These are phyloP conservation scores for Diplocarpon mali DNA, from an alignment of 2,329 filamentous ascomycete genomes.

Conservation along the genomic window DNA sequence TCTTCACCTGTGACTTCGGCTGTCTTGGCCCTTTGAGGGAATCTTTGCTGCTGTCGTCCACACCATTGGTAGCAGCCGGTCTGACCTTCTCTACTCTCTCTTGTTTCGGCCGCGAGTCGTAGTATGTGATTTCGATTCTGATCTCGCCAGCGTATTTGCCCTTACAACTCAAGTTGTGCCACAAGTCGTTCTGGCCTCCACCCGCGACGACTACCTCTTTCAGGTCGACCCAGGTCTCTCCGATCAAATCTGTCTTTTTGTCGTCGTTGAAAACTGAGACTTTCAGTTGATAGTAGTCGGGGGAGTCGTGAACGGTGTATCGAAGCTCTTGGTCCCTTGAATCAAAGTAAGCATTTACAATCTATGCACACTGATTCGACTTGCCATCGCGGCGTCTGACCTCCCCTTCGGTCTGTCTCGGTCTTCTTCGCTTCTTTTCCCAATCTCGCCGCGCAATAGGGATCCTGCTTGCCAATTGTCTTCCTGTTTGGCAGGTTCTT, in stretches of 20 bases:
- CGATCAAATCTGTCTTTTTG: conserved; percentile 93
- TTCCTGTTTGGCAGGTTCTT: conserved; percentile 96
- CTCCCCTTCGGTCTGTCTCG: conserved; percentile 82
- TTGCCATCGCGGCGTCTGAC: conserved; percentile 93
- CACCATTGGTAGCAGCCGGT: conserved; percentile 28
- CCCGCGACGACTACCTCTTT: conserved; percentile 70
- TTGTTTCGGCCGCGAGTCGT: conserved; percentile 74
- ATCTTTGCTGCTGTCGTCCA: conserved; percentile 26
- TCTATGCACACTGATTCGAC: conserved; percentile 20
- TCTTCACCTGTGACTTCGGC: conserved; percentile 57
- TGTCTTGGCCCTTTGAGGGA: conserved; percentile 33
- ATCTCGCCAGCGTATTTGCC: conserved; percentile 96
- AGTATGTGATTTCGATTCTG: conserved; percentile 90
- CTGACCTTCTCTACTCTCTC: conserved; percentile 53
- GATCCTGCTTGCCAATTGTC: conserved; percentile 97
- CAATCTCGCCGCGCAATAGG: conserved; percentile 85
- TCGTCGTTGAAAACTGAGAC: conserved; percentile 96
- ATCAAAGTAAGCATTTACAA: conserved; percentile 12
- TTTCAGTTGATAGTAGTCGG: conserved; percentile 93
- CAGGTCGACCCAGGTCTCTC: conserved; percentile 83
- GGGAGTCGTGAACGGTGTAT: conserved; percentile 90
- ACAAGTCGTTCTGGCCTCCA: conserved; percentile 87
- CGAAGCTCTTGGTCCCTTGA: conserved; percentile 92
- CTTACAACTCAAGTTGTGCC: conserved; percentile 78
- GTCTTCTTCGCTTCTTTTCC: conserved; percentile 98